phyloP scores from a whole-genome alignment of 768 basidiomycete species.

The Amanita thiersii region DNA sequence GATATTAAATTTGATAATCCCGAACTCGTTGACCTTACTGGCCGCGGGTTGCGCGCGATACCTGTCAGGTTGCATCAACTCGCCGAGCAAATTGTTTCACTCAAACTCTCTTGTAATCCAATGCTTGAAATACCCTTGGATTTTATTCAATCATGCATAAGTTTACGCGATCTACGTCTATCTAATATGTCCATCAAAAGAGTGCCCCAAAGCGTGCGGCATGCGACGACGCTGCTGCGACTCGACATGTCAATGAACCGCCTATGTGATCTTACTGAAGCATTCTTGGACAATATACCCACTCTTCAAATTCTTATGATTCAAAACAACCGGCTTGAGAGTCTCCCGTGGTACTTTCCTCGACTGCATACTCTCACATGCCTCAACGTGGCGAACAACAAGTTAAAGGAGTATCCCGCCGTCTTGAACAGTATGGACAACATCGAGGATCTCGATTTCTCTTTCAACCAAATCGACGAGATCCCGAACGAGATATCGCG shows the following conservation, averaged over 20 bases:
- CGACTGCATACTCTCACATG: constrained; percentile 61
- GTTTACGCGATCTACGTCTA: constrained; percentile 77
- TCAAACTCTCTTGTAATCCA: constrained; percentile 89
- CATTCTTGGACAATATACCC: constrained; percentile 69
- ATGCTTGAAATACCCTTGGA: constrained; percentile 95
- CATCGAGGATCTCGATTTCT: constrained; percentile 85
- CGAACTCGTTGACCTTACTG: constrained; percentile 76
- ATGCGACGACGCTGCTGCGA: constrained; percentile 63
- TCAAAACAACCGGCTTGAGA: constrained; percentile 89
- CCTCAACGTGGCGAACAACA: constrained; percentile 95
- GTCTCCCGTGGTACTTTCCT: constrained; percentile 80
- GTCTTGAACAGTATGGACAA: constrained; percentile 66
- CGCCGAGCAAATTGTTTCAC: constrained; percentile 74
- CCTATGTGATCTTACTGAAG: constrained; percentile 82
- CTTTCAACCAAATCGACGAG: constrained; percentile 83
- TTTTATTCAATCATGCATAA: constrained; percentile 85
- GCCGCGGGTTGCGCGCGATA: constrained; percentile 75
- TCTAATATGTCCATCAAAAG: constrained; percentile 93
- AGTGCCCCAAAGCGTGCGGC: constrained; percentile 77
- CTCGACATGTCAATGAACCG: constrained; percentile 91
- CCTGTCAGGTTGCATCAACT: constrained; percentile 82
- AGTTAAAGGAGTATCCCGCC: constrained; percentile 67
- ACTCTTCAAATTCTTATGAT: constrained; percentile 61
- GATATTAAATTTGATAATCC: constrained; percentile 64
- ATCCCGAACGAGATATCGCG: constrained; percentile 76